Evolutionary conservation across 1,284 basidiomycete genomes (phyloP), one percentile per base, ranked within the genome.

Genomic region (Flammula alnicola): DNA sequence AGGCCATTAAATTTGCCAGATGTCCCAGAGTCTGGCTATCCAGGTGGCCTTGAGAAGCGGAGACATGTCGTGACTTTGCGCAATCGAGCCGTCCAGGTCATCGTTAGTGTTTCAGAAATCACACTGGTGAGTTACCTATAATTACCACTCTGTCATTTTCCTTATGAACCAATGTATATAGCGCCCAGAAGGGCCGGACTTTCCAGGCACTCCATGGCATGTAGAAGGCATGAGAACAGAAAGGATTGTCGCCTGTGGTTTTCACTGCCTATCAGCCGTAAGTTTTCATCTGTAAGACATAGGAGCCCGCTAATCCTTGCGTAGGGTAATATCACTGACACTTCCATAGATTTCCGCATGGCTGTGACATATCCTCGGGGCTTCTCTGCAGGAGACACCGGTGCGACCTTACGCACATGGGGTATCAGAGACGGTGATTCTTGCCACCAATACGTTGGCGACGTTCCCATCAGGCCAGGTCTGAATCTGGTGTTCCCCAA

Each of bases 181-280:
- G 75, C 66, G 63, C 22, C 74, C 75, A 6, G 69, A 70, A 20
- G 66, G 66, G 26, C 71, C 71, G 2, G 43, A 47, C 8, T 77
- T 74, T 58, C 41, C 48, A 2, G 76, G 74, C 2, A 70, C 72
- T 3, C 58, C 62, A 6, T 84, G 80, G 80, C 78, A 77, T 44
- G 78, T 81, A 17, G 77, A 79, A 60, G 80, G 80, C 16, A 82
- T 79, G 78, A 62, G 69, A 51, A 80, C 78, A 54, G 81, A 83
- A 60, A 66, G 72, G 11, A 77, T 83, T 25, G 75, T 75, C 2
- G 78, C 77, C 0, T 77, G 73, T 49, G 72, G 70, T 1, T 66
- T 78, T 12, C 76, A 78, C 51, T 78, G 73, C 47, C 55, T 69
- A 27, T 65, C 70, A 29, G 59, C 65, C 6, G 79, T 79, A 51